These are phyloP conservation scores for Porcisia hertigi DNA, from an alignment of 208 protist genomes.

Conservation along the genomic window DNA sequence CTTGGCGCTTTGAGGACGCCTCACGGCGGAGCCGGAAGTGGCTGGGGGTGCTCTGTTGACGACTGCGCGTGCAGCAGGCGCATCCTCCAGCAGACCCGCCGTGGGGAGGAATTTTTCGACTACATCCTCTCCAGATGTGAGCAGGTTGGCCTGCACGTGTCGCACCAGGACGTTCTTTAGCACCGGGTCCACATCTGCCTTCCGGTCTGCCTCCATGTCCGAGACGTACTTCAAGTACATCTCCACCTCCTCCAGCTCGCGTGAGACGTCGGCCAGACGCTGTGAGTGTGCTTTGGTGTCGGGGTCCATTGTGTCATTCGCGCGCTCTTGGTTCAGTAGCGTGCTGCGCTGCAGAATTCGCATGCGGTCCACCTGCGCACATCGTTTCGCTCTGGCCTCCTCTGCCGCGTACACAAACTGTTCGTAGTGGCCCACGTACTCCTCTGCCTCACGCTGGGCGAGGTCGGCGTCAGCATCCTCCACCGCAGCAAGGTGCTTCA, in stretches of 20 bases:
- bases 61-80: neutral
- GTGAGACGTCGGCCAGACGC: conserved; percentile 40
- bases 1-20: neutral
- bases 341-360: conserved; percentile 48
- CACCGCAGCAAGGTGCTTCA: conserved; percentile 85
- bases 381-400: conserved; percentile 74
- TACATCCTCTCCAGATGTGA: neutral
- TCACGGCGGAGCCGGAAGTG: neutral
- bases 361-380: conserved; percentile 73
- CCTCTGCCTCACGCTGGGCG: conserved; percentile 66
- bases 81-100: conserved; percentile 13
- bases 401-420: conserved; percentile 79
- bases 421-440: conserved; percentile 73
- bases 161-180: conserved; percentile 57
- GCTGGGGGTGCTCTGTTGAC: neutral
- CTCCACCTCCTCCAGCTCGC: conserved; percentile 66
- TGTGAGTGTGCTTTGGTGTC: conserved; percentile 38
- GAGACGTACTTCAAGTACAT: conserved; percentile 65
- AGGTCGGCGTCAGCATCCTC: conserved; percentile 75
- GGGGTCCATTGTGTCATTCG: conserved; percentile 63
- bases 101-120: neutral
- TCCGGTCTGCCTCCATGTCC: conserved; percentile 62
- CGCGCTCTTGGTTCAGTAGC: conserved; percentile 50
- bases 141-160: conserved; percentile 27
- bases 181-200: conserved; percentile 70